A percentile compares a stretch with the other conserved stretches of the same genome.
These are phyloP conservation scores for Podospora appendiculata DNA, from an alignment of 495 filamentous ascomycete species.

Conservation along the genomic window DNA sequence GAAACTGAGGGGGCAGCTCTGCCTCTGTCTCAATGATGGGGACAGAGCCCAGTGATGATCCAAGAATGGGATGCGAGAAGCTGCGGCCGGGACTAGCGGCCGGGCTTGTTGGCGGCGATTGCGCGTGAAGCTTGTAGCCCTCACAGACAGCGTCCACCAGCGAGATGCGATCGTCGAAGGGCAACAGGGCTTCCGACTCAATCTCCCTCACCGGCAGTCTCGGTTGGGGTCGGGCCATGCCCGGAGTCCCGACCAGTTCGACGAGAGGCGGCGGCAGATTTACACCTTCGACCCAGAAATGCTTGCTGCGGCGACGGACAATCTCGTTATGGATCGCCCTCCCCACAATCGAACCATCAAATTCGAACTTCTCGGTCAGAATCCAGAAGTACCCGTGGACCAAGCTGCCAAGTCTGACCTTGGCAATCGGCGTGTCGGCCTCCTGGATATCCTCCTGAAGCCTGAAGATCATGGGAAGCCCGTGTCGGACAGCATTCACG, in stretches of 20 bases:
- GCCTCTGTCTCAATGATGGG: constrained; percentile 24
- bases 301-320: constrained; percentile 55
- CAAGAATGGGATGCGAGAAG: constrained; percentile 53
- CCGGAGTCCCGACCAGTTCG: constrained; percentile 39
- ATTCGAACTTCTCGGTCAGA: constrained; percentile 67
- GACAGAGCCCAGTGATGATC: constrained; percentile 31
- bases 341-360: constrained; percentile 59
- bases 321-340: constrained; percentile 68
- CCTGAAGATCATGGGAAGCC: constrained; percentile 79
- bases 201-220: constrained; percentile 42
- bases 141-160: constrained; percentile 67
- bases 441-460: constrained; percentile 77
- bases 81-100: constrained; percentile 61
- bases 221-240: constrained; percentile 34
- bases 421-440: constrained; percentile 51
- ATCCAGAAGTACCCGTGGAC: constrained; percentile 83
- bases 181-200: constrained; percentile 50
- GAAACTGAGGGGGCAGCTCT: constrained; percentile 43
- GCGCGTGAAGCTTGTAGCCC: constrained; percentile 50
- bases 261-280: constrained; percentile 57
- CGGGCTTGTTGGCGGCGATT: constrained; percentile 60
- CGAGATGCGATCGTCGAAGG: constrained; percentile 56
- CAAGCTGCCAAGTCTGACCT: constrained; percentile 71
- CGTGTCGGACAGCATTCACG: constrained; percentile 72
- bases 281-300: constrained; percentile 71